Conservation (phyloP, 768 basidiomycete genomes). For the Podaxis sp. region DNA sequence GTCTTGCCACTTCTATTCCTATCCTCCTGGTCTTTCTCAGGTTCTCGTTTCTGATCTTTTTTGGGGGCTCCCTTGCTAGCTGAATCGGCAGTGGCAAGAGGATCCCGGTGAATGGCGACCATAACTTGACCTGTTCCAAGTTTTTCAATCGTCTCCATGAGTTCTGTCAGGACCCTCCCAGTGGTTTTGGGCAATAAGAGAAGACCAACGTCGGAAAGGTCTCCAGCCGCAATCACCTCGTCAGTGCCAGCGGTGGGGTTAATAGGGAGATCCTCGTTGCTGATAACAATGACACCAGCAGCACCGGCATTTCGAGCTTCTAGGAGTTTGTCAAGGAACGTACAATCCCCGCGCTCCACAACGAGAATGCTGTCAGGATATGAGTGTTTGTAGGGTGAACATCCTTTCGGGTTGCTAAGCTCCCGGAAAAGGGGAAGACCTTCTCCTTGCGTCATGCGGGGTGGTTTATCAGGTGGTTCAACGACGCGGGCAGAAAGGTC, state of each 20-base stretch:
- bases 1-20: conserved; percentile 25
- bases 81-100: conserved; percentile 5
- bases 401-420: conserved; percentile 55
- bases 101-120: conserved; percentile 43
- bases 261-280: conserved; percentile 55
- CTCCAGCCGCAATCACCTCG: conserved; percentile 58
- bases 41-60: neutral
- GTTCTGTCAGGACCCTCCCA: conserved; percentile 52
- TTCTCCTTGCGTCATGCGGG: conserved; percentile 48
- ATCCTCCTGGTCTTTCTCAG: conserved; percentile 29
- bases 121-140: conserved; percentile 48
- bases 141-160: conserved; percentile 54
- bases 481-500: conserved; percentile 41
- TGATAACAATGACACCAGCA: conserved; percentile 75
- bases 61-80: neutral
- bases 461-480: conserved; percentile 23
- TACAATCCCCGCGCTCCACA: conserved; percentile 77
- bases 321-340: conserved; percentile 83
- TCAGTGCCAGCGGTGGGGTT: conserved; percentile 64
- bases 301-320: conserved; percentile 70
- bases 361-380: conserved; percentile 58
- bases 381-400: conserved; percentile 47
- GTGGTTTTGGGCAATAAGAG: conserved; percentile 55
- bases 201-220: conserved; percentile 57
- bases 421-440: conserved; percentile 60